These are phyloP conservation scores for Neostapfia colusana DNA, from an alignment of 176 grass and related monocot genomes.

Conservation along the genomic window DNA sequence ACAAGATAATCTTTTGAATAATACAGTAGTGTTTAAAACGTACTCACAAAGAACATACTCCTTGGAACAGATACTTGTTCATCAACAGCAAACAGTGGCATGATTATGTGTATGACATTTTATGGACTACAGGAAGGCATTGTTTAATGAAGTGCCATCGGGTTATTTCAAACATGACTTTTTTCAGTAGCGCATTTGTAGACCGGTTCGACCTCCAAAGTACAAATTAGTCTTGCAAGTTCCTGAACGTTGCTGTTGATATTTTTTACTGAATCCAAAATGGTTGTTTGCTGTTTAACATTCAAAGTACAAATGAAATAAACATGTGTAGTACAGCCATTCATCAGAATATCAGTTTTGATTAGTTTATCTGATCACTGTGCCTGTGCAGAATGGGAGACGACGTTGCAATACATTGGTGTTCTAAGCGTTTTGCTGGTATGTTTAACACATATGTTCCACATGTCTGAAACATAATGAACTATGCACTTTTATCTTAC, in stretches of 20 bases:
- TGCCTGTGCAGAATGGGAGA: conserved; percentile 84
- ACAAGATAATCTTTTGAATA: not conserved
- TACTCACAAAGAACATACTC: not conserved
- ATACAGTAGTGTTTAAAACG: not conserved
- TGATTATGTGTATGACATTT: not conserved
- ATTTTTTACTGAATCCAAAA: no score
- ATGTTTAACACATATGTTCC: conserved; percentile 10
- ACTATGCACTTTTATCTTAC: not conserved
- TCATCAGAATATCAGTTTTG: conserved; percentile 10
- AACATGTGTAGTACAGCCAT: not conserved
- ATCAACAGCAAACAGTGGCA: not conserved
- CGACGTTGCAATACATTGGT: conserved; percentile 72
- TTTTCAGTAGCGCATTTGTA: not conserved
- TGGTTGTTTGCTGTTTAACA: no score
- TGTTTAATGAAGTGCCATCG: not conserved
- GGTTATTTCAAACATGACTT: conserved; percentile 1
- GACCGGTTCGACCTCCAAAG: not conserved
- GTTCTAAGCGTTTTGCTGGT: conserved; percentile 81
- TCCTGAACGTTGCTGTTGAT: not conserved
- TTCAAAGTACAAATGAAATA: no score
- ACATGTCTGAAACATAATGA: not conserved
- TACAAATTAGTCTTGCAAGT: not conserved
- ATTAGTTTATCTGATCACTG: conserved; percentile 13
- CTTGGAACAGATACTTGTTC: not conserved
- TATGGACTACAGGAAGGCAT: conserved; percentile 6